Evolutionary conservation across 2,329 filamentous ascomycete genomes (phyloP), one percentile per base, ranked within the genome.

Genomic region (Hypoxylon sp.): DNA sequence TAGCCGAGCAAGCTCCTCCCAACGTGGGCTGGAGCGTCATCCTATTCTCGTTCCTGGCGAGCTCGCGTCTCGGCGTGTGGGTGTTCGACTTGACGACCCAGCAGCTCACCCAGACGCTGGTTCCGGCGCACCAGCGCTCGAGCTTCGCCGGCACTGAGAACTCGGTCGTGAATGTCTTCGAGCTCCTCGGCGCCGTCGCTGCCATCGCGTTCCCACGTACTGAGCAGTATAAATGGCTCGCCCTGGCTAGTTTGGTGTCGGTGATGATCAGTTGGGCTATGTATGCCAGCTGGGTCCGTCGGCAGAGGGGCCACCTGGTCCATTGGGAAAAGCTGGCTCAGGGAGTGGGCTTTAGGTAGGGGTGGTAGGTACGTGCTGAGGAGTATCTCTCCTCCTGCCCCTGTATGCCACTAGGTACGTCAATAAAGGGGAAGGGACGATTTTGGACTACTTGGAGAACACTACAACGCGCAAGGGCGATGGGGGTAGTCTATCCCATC

Each of bases 11-110:
- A 28, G 47, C 37, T 13, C 59, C 59, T 24, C 74, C 64, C 44
- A 66, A 39, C 56, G 61, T 69, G 4, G 69, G 59, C 52, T 74
- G 70, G 64, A 76, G 75, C 46, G 52, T 79, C 8, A 62, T 76
- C 0, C 68, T 81, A 34, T 79, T 81, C 65, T 67, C 75, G 6
- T 79, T 79, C 62, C 74, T 81, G 30, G 77, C 79, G 0, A 67
- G 78, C 46, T 81, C 79, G 17, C 78, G 79, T 17, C 76, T 81
- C 39, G 79, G 79, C 11, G 77, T 80, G 26, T 80, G 79, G 79
- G 74, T 79, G 43, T 81, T 75, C 69, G 79, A 81, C 66, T 75
- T 81, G 7, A 79, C 78, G 3, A 80, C 79, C 7, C 79, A 80
- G 64, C 79, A 81, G 62, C 69, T 81, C 64, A 87, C 68, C 67